Evolutionary conservation across 257 asterid genomes (phyloP).

Genomic region (Primulina eburnea): DNA sequence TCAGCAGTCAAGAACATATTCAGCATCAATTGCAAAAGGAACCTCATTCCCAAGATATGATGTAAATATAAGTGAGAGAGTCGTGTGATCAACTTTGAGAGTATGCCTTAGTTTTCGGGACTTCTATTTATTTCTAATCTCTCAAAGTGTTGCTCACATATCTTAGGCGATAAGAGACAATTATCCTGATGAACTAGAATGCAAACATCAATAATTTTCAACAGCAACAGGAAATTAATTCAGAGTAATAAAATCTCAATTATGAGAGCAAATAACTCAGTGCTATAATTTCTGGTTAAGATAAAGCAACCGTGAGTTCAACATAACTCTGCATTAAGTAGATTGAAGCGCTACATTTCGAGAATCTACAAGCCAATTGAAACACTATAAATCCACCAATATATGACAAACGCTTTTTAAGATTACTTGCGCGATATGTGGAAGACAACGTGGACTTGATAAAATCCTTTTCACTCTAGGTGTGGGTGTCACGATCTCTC

Average conservation of each 20-base stretch:
- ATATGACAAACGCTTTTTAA: slow-evolving; percentile 20
- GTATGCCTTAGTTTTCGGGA: neutral
- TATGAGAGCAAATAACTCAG: neutral
- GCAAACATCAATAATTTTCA: slow-evolving; percentile 1
- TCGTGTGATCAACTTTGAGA: neutral
- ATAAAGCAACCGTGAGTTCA: slow-evolving; percentile 14
- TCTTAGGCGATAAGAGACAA: neutral
- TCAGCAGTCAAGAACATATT: neutral
- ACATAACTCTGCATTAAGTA: neutral
- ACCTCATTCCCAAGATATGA: neutral
- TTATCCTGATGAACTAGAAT: neutral
- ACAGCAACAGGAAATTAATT: neutral
- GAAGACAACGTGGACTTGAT: slow-evolving; percentile 92
- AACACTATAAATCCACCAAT: slow-evolving; percentile 12
- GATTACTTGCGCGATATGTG: slow-evolving; percentile 95
- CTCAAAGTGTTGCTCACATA: neutral
- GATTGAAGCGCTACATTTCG: neutral
- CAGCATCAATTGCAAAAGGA: neutral
- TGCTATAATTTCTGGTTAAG: too few relatives aligned
- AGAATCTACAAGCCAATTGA: neutral
- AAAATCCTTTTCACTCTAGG: slow-evolving; percentile 92
- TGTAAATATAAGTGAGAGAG: neutral
- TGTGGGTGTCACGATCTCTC: slow-evolving; percentile 96
- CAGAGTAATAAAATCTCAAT: neutral
- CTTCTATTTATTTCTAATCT: too few relatives aligned